Base-by-base conservation (phyloP, 768 basidiomycete genomes). In the Tephrocybe sp. region DNA sequence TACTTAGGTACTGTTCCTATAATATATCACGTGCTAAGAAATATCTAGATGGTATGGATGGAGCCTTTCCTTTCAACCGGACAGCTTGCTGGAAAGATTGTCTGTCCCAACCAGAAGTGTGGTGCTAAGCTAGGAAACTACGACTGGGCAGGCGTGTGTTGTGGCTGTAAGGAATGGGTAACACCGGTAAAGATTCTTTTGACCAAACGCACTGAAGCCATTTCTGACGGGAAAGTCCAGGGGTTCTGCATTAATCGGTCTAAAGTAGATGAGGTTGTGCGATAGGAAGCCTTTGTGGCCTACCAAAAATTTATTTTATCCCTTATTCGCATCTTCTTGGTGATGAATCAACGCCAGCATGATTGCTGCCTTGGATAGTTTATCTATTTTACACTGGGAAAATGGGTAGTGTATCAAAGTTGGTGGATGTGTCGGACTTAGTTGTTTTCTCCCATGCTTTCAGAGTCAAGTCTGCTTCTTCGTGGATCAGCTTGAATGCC, bases 31-130 rank as follows among this genome's bases (percentile, higher is more conserved):
- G 45, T 13, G 51, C 13, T 16, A 5, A n/a, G n/a, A n/a, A n/a
- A n/a, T n/a, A n/a, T n/a, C 57, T 9, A 91, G 93, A 85, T 97
- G 83, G 87, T 85, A 61, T 99, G 96, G 97, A 99, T 99, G 96
- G 85, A 92, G 44, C 77, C 84, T 4, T 80, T 87, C 59, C 71
- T 98, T 8, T 76, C 82, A 32, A 67, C 72, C n/a, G 95, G 93
- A 0, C 77, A 84, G 39, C 71, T 95, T 33, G 80, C 85, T 0
- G 97, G 97, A 14, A 97, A 94, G 76, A 89, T 99, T 58, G 52
- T 80, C 0, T 99, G 97, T 60, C 97, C 97, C 3, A 96, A 95
- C 67, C 78, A 84, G 60, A 93, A 90, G 62, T 99, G 97, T 60
- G 78, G 79, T 2, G 84, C 82, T 20, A 99, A 99, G 71, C 75